These are phyloP conservation scores for Rhodomyrtus psidioides DNA, from an alignment of 441 rosid species.

Conservation along the genomic window DNA sequence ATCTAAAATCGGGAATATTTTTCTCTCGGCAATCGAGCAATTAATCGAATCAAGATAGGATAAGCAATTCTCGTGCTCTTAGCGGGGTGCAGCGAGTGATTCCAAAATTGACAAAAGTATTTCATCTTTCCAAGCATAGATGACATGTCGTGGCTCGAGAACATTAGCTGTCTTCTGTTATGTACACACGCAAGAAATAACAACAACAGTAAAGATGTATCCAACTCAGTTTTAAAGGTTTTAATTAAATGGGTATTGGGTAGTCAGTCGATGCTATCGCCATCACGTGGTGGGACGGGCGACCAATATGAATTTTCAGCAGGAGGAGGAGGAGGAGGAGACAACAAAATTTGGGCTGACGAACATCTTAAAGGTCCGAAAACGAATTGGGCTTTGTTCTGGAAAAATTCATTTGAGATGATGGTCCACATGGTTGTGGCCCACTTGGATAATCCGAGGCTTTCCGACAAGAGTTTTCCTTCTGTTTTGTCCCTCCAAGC, in stretches of 20 bases:
- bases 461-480: background rate
- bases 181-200: no score
- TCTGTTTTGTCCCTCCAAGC: no score
- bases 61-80: background rate
- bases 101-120: background rate
- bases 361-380: background rate
- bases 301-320: no score
- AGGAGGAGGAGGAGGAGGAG: background rate
- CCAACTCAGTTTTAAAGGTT: background rate
- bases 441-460: background rate
- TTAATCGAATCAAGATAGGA: background rate
- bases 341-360: background rate
- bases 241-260: background rate
- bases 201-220: no score
- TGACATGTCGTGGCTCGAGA: no score
- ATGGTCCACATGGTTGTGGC: background rate
- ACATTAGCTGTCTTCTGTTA: background rate
- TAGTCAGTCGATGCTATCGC: background rate
- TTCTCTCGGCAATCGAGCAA: background rate
- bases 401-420: background rate
- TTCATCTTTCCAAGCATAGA: no score
- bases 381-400: background rate
- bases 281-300: background rate
- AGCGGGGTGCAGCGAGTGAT: background rate
- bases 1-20: background rate